Conservation (phyloP, 164 flowering plant species). For the Vitis amurensis region DNA sequence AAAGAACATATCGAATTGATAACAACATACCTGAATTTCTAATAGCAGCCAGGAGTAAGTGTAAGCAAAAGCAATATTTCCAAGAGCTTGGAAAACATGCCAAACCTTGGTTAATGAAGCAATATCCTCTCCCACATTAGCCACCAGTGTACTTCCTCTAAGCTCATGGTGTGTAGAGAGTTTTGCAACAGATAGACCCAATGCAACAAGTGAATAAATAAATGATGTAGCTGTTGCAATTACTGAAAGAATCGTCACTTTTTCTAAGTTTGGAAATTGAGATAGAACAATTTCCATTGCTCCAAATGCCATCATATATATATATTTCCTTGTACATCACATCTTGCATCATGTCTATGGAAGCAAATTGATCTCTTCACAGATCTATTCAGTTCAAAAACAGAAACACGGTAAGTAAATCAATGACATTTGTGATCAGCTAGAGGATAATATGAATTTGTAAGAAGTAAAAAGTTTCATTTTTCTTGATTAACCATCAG, state of each 20-base stretch:
- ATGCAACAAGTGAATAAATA: slow-evolving; percentile 27
- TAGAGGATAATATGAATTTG: no score
- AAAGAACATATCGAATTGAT: no score
- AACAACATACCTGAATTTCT: slow-evolving; percentile 40
- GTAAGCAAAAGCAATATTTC: slow-evolving; percentile 51
- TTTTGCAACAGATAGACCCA: slow-evolving; percentile 24
- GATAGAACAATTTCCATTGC: slow-evolving; percentile 33
- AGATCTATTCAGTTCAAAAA: slow-evolving; percentile 1
- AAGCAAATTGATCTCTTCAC: slow-evolving; percentile 34
- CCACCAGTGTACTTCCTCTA: slow-evolving; percentile 28
- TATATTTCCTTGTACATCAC: slow-evolving; percentile 24
- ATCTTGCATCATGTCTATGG: slow-evolving; percentile 22
- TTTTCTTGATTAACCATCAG: no score
- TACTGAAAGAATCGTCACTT: slow-evolving; percentile 33
- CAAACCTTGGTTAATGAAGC: slow-evolving; percentile 28
- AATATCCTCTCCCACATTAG: slow-evolving; percentile 12
- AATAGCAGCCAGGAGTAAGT: slow-evolving; percentile 33
- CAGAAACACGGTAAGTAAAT: no score
- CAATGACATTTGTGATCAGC: no score
- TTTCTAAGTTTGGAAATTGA: slow-evolving; percentile 43
- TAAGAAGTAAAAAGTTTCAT: no score
- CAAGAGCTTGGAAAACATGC: slow-evolving; percentile 40
- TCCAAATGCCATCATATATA: slow-evolving; percentile 31
- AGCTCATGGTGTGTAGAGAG: slow-evolving; percentile 20
- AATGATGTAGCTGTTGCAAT: slow-evolving; percentile 40